These are phyloP conservation scores for Ramaria rubella DNA, from an alignment of 768 basidiomycete species.

Conservation along the genomic window DNA sequence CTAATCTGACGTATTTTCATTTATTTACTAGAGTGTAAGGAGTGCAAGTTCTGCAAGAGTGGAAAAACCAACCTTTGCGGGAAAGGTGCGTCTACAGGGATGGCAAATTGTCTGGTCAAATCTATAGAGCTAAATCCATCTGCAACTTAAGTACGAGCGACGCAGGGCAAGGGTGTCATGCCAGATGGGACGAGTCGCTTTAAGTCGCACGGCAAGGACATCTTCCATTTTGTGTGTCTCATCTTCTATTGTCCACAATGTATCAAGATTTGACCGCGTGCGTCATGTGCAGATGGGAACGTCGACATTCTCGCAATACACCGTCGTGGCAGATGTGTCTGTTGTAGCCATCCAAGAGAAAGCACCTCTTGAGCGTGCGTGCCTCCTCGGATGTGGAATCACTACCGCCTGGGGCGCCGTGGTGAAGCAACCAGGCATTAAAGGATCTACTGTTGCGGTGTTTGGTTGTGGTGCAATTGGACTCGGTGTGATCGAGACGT, in stretches of 20 bases:
- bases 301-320: conserved; percentile 99
- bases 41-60: conserved; percentile 99
- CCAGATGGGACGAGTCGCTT: conserved; percentile 86
- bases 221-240: conserved; percentile 81
- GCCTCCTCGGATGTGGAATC: conserved; percentile 92
- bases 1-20: conserved; percentile 2
- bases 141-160: conserved; percentile 73
- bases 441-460: conserved; percentile 83
- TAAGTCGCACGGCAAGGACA: conserved; percentile 76
- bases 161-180: conserved; percentile 93
- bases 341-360: conserved; percentile 82
- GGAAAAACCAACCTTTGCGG: conserved; percentile 99
- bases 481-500: conserved; percentile 83
- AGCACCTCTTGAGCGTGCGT: conserved; percentile 94
- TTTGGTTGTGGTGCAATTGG: conserved; percentile 98
- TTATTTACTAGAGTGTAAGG: conserved; percentile 61
- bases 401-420: conserved; percentile 99
- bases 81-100: conserved; percentile 47
- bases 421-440: conserved; percentile 81
- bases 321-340: conserved; percentile 95
- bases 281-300: conserved; percentile 81
- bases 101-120: neutral
- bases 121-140: conserved; percentile 5
- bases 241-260: neutral
- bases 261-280: neutral